These are phyloP conservation scores for Aspergillus pseudonomiae DNA, from an alignment of 2,329 filamentous ascomycete species.

Conservation along the genomic window DNA sequence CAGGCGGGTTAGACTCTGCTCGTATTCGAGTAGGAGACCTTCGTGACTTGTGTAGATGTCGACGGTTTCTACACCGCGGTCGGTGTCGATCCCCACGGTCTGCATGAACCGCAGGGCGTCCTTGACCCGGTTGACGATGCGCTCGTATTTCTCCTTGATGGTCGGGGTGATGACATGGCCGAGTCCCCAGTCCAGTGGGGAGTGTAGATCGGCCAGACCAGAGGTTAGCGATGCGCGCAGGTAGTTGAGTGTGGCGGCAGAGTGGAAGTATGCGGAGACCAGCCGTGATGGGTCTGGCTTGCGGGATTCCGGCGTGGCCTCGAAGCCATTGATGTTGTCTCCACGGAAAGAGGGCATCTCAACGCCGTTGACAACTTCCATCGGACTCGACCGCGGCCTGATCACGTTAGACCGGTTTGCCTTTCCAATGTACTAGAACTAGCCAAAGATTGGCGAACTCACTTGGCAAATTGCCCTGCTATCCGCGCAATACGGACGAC, in stretches of 20 bases:
- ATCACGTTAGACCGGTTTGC: background rate
- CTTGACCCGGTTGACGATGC: constrained; percentile 82
- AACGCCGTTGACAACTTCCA: constrained; percentile 76
- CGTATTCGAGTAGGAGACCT: constrained; percentile 90
- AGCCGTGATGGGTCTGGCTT: constrained; percentile 80
- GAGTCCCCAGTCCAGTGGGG: constrained; percentile 90
- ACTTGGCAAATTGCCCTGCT: constrained; percentile 95
- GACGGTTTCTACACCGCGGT: constrained; percentile 82
- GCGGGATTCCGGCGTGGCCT: constrained; percentile 65
- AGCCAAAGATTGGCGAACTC: constrained; percentile 8
- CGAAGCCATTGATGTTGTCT: constrained; percentile 92
- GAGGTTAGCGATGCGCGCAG: constrained; percentile 80
- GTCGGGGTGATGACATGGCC: constrained; percentile 85
- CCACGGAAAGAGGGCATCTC: constrained; percentile 89
- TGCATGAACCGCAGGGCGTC: constrained; percentile 93
- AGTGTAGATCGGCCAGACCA: constrained; percentile 90
- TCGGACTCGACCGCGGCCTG: constrained; percentile 79
- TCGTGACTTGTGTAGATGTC: constrained; percentile 97
- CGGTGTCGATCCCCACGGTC: constrained; percentile 86
- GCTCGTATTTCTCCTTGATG: constrained; percentile 82
- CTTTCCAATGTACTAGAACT: background rate
- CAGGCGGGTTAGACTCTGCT: constrained; percentile 79
- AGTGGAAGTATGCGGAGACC: constrained; percentile 92
- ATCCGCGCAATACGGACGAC: constrained; percentile 94
- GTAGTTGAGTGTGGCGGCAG: constrained; percentile 92